Evolutionary conservation across 164 flowering plant species (phyloP).

Genomic region (Pachysandra terminalis): DNA sequence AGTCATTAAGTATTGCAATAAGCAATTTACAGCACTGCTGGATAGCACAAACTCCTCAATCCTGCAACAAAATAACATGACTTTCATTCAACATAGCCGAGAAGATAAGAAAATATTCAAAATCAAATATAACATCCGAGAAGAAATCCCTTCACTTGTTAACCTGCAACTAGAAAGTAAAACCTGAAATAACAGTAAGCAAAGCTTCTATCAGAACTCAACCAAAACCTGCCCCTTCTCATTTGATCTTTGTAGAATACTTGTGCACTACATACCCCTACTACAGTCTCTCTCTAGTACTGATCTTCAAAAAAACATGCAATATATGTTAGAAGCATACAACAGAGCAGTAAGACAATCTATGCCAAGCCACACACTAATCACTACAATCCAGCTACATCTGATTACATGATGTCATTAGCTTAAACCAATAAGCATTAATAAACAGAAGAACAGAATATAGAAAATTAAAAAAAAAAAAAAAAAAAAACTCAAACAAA

Average conservation of each 20-base stretch:
- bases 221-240: slow-evolving; percentile 21
- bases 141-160: slow-evolving; percentile 8
- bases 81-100: slow-evolving; percentile 22
- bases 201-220: slow-evolving; percentile 16
- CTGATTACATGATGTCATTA: too few species aligned
- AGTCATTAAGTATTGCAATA: slow-evolving; percentile 11
- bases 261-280: too few species aligned
- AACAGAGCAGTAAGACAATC: not conserved
- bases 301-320: too few species aligned
- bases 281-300: too few species aligned
- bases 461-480: not conserved
- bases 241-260: slow-evolving; percentile 18
- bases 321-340: too few species aligned
- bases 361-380: not conserved
- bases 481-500: not conserved
- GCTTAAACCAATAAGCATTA: too few species aligned
- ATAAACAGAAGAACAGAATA: not conserved
- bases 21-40: slow-evolving; percentile 30
- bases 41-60: slow-evolving; percentile 26
- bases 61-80: slow-evolving; percentile 52
- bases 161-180: slow-evolving; percentile 17
- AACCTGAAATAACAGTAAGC: not conserved
- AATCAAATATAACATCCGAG: not conserved
- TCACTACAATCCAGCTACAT: too few species aligned
- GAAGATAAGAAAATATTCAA: slow-evolving; percentile 1